Conservation (phyloP, 2,329 filamentous ascomycete species). For the Neonectria ditissima region DNA sequence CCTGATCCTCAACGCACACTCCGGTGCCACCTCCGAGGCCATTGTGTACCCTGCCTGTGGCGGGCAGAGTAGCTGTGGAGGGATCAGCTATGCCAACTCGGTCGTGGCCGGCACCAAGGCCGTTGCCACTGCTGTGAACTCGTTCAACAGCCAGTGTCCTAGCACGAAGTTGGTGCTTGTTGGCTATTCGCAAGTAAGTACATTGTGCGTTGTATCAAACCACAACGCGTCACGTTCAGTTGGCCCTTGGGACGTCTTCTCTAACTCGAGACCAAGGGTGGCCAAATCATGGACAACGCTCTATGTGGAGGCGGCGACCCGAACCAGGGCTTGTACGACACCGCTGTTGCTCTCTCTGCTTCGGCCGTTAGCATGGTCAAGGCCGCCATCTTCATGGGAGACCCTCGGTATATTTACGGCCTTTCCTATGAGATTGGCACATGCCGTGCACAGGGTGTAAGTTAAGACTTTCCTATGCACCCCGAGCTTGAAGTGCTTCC, state of each 20-base stretch:
- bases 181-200: conserved; percentile 6
- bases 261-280: background rate
- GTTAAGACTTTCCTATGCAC: background rate
- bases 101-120: conserved; percentile 10
- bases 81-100: conserved; percentile 5
- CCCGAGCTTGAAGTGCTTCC: no score
- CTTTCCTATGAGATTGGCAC: conserved; percentile 6
- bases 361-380: conserved; percentile 9
- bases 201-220: background rate
- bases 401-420: conserved; percentile 10
- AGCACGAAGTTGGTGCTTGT: conserved; percentile 5
- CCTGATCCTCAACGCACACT: conserved; percentile 49
- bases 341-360: background rate
- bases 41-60: conserved; percentile 59
- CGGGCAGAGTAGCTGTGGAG: conserved; percentile 11
- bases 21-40: conserved; percentile 27
- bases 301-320: conserved; percentile 7
- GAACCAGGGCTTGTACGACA: conserved; percentile 3
- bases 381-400: conserved; percentile 11
- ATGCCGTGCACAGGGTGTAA: background rate
- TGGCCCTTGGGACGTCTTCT: no score
- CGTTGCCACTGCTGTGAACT: conserved; percentile 10
- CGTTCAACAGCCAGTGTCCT: conserved; percentile 2
- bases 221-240: no score
- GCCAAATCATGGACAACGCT: conserved; percentile 16